These are phyloP conservation scores for Trametes cinnabarina DNA, from an alignment of 768 basidiomycete genomes.

Conservation along the genomic window DNA sequence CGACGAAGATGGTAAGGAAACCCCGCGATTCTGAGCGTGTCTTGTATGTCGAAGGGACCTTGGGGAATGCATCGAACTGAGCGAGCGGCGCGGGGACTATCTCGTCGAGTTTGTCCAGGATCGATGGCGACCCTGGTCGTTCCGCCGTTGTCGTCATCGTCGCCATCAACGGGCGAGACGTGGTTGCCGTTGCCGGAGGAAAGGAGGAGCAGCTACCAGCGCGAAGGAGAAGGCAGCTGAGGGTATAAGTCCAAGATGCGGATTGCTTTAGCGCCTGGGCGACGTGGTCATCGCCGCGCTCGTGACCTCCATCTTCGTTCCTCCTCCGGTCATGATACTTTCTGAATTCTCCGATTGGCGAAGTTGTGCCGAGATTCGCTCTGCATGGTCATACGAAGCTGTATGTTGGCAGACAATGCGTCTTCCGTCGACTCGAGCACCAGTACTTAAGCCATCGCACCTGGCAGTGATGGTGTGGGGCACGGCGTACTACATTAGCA, in stretches of 20 bases:
- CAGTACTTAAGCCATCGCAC: no score
- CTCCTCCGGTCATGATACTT: background rate
- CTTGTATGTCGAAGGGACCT: conserved; percentile 80
- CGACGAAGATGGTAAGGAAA: conserved; percentile 73
- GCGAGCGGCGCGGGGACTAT: conserved; percentile 63
- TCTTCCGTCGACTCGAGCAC: no score
- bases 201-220: conserved; percentile 9
- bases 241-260: conserved; percentile 15
- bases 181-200: conserved; percentile 7
- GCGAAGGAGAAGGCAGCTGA: conserved; percentile 2
- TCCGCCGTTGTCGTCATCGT: conserved; percentile 15
- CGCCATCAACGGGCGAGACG: conserved; percentile 6
- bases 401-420: background rate
- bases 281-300: conserved; percentile 13
- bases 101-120: conserved; percentile 64
- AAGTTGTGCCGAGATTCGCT: conserved; percentile 11
- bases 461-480: no score
- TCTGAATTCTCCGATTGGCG: conserved; percentile 11
- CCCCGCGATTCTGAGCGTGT: conserved; percentile 76
- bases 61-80: conserved; percentile 84
- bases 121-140: conserved; percentile 22
- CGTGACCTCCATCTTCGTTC: conserved; percentile 9
- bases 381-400: background rate
- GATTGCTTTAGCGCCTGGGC: conserved; percentile 3
- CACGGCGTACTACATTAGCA: no score